A percentile compares a stretch with the other conserved stretches of the same genome.
phyloP scores from a whole-genome alignment of 176 grass and related monocot genomes.

The Typha latifolia region DNA sequence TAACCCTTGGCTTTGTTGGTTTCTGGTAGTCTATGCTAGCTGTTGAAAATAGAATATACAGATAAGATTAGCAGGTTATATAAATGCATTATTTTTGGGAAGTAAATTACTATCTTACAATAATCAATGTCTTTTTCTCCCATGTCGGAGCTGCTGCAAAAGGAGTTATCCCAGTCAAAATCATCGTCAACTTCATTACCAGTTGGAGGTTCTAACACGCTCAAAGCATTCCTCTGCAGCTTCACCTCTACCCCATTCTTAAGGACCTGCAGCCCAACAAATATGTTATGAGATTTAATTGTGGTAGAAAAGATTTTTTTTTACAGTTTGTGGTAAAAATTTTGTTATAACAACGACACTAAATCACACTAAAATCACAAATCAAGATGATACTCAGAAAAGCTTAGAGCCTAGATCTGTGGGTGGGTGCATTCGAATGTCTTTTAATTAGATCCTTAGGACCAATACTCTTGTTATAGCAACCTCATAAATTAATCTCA shows the following conservation, averaged over 20 bases:
- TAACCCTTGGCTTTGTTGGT: conserved; percentile 33
- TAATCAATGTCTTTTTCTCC: conserved; percentile 31
- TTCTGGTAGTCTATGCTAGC: conserved; percentile 40
- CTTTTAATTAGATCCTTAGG: too few relatives aligned
- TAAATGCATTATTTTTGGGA: not conserved
- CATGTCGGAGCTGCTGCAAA: conserved; percentile 8
- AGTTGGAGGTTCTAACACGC: conserved; percentile 70
- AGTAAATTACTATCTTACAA: not conserved
- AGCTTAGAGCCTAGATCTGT: too few relatives aligned
- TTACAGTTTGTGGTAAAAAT: too few relatives aligned
- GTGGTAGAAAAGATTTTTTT: too few relatives aligned
- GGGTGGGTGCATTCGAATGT: too few relatives aligned
- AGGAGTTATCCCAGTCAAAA: conserved; percentile 21
- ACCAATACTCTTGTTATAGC: too few relatives aligned
- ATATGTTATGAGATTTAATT: too few relatives aligned
- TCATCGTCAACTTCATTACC: conserved; percentile 43
- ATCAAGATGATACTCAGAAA: too few relatives aligned
- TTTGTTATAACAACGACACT: too few relatives aligned
- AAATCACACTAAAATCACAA: too few relatives aligned
- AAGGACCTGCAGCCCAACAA: conserved; percentile 9
- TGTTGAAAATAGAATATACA: conserved; percentile 11
- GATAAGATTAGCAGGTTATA: not conserved
- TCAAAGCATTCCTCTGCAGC: conserved; percentile 77
- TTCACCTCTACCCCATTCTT: conserved; percentile 89
- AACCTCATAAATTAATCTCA: too few relatives aligned